These are phyloP conservation scores for Elsinoe ampelina DNA, from an alignment of 2,329 filamentous ascomycete genomes.

Conservation along the genomic window DNA sequence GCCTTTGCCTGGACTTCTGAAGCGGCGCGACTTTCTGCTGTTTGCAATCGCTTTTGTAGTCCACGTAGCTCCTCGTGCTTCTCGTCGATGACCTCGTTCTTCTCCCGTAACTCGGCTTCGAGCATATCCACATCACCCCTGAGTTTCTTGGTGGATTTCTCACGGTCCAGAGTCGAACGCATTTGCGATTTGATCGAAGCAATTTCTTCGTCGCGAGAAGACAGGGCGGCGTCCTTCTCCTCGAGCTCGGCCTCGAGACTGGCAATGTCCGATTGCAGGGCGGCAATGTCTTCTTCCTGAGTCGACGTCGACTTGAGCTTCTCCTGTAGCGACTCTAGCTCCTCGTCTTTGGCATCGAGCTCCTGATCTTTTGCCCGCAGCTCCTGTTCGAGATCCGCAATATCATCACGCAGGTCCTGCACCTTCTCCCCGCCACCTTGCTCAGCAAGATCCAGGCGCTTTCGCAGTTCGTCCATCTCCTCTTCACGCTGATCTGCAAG, in stretches of 20 bases:
- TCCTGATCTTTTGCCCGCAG: conserved; percentile 41
- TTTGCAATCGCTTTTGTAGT: conserved; percentile 27
- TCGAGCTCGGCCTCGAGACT: conserved; percentile 43
- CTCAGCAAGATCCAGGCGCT: conserved; percentile 30
- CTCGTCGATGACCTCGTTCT: conserved; percentile 28
- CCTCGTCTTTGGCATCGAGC: conserved; percentile 36
- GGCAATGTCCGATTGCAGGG: conserved; percentile 49
- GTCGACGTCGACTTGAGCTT: conserved; percentile 30
- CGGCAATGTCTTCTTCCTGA: conserved; percentile 44
- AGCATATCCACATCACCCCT: conserved; percentile 27
- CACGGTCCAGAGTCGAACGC: conserved; percentile 23
- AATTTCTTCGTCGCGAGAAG: conserved; percentile 25
- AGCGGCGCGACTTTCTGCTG: conserved; percentile 20
- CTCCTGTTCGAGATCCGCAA: conserved; percentile 40
- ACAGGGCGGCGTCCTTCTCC: conserved; percentile 36
- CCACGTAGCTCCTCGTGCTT: conserved; percentile 24
- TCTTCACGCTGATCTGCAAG: conserved; percentile 33
- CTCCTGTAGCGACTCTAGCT: conserved; percentile 37
- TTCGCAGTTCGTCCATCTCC: conserved; percentile 34
- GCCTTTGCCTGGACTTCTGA: conserved; percentile 24
- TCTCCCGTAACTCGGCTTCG: conserved; percentile 28
- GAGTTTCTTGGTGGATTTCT: conserved; percentile 31
- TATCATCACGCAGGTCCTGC: conserved; percentile 38
- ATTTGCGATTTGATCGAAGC: conserved; percentile 24
- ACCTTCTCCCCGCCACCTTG: conserved; percentile 23